Conservation (phyloP, 306 rosid species). For the Hippophae gyantsensis region DNA sequence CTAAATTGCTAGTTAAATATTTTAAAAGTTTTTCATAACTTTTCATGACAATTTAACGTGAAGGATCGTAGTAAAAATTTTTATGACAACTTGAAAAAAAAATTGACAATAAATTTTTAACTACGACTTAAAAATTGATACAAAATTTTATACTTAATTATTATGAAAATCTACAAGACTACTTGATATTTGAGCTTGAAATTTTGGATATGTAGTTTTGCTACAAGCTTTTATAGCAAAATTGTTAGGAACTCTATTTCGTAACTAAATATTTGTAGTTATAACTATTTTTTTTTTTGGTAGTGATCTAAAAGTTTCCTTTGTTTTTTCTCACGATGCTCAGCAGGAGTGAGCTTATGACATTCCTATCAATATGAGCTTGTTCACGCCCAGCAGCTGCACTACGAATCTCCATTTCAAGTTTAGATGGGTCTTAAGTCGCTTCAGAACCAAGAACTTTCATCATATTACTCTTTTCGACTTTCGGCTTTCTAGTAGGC, state of each 20-base stretch:
- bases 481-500: conserved; percentile 87
- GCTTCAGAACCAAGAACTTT: conserved; percentile 97
- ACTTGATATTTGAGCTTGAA: too few relatives aligned
- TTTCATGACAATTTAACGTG: too few relatives aligned
- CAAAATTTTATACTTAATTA: too few relatives aligned
- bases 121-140: too few relatives aligned
- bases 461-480: conserved; percentile 86
- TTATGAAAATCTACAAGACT: too few relatives aligned
- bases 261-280: conserved; percentile 72
- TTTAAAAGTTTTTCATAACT: too few relatives aligned
- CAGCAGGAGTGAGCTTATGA: conserved; percentile 96
- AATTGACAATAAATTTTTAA: too few relatives aligned
- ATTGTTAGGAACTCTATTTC: conserved; percentile 64
- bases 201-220: conserved; percentile 42
- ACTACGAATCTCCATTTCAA: conserved; percentile 83
- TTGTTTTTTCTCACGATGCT: conserved; percentile 90
- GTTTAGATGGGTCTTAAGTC: conserved; percentile 91
- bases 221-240: conserved; percentile 57
- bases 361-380: conserved; percentile 91
- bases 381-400: conserved; percentile 99
- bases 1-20: too few relatives aligned
- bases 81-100: too few relatives aligned
- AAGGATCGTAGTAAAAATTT: too few relatives aligned
- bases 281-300: conserved; percentile 55
- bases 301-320: conserved; percentile 81